Conservation (phyloP, 2,329 filamentous ascomycete species). For the Phyllosticta citriasiana region DNA sequence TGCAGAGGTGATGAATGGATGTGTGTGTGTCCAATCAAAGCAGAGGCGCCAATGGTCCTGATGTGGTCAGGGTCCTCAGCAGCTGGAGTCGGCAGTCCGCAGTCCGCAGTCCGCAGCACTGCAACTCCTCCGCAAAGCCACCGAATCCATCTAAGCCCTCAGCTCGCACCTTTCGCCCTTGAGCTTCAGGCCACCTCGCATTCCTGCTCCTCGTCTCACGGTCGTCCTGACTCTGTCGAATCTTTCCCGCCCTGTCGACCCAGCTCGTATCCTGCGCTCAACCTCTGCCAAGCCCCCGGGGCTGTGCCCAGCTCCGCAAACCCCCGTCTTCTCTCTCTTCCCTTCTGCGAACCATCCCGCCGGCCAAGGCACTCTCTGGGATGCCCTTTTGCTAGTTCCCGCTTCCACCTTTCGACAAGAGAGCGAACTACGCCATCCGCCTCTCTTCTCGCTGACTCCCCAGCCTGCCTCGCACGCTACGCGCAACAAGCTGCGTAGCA, state of each 20-base stretch:
- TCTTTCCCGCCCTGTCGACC: neutral
- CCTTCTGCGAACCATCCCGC: neutral
- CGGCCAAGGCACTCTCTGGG: neutral
- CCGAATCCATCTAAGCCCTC: neutral
- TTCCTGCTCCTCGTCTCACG: neutral
- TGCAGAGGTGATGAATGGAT: neutral
- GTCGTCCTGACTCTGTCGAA: neutral
- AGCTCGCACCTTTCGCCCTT: neutral
- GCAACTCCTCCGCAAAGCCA: neutral
- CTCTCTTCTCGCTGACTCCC: neutral
- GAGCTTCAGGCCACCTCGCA: neutral
- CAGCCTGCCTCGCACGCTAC: constrained; percentile 1
- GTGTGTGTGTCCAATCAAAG: neutral
- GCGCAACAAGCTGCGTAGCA: neutral
- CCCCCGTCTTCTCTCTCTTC: neutral
- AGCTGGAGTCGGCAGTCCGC: neutral
- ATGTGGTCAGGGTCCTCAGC: neutral
- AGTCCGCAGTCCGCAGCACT: neutral
- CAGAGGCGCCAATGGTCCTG: neutral
- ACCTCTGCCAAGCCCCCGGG: constrained; percentile 7
- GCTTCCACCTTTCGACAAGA: neutral
- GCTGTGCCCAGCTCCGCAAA: constrained; percentile 3
- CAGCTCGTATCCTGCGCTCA: constrained; percentile 5
- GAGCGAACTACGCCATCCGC: neutral
- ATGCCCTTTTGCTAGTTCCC: neutral